Evolutionary conservation across 106 monocot species (phyloP).

Genomic region (Dioscorea dumetorum): DNA sequence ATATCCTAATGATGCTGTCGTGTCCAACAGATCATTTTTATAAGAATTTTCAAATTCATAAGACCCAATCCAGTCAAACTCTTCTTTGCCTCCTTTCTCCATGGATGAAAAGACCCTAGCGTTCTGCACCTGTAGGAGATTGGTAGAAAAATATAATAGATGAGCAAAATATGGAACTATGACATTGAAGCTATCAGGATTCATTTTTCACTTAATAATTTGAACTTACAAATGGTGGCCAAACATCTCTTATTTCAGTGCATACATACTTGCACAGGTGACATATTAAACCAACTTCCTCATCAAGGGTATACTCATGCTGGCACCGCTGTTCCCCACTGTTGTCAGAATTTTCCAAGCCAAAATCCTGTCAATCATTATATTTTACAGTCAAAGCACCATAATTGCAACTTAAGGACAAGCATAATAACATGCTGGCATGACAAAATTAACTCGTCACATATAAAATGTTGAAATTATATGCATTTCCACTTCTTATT

Average conservation of each 20-base stretch:
- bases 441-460: too few species aligned
- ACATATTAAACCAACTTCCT: conserved; percentile 58
- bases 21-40: conserved; percentile 11
- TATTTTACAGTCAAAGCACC: too few species aligned
- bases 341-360: conserved; percentile 14
- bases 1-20: conserved; percentile 10
- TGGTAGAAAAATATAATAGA: not conserved
- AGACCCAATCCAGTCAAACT: not conserved
- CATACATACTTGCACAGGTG: conserved; percentile 41
- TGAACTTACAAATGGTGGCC: conserved; percentile 53
- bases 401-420: too few species aligned
- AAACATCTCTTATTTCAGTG: conserved; percentile 52
- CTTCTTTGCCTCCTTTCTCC: conserved; percentile 1
- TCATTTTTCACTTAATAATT: not conserved
- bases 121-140: conserved; percentile 20
- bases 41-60: conserved; percentile 17
- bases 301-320: conserved; percentile 55
- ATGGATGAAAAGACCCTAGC: conserved; percentile 13
- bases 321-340: conserved; percentile 30
- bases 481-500: too few species aligned
- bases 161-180: not conserved
- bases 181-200: too few species aligned
- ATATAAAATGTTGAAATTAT: too few species aligned
- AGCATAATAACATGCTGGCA: too few species aligned
- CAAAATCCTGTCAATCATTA: conserved; percentile 17